Conservation (phyloP, 2,329 filamentous ascomycete species). For the Aureobasidium sp. region DNA sequence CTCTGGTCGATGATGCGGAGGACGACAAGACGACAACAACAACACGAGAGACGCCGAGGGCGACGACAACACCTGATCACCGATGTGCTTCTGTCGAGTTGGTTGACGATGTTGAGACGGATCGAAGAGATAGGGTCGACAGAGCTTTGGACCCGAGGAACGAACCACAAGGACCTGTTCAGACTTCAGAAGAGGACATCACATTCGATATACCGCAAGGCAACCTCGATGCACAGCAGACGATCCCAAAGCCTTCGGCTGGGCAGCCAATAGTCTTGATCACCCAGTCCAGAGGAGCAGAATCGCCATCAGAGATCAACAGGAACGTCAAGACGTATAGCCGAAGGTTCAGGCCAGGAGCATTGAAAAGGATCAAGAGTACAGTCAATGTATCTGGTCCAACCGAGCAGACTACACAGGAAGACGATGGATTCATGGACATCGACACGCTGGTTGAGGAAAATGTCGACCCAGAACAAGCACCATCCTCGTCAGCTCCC, state of each 20-base stretch:
- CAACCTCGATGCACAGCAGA: not conserved
- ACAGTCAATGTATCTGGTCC: not conserved
- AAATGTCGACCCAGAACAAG: not conserved
- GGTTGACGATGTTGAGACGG: not conserved
- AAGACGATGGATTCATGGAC: constrained; percentile 7
- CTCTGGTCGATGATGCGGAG: not conserved
- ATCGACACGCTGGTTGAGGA: not conserved
- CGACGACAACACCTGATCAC: not conserved
- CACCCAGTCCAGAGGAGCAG: not conserved
- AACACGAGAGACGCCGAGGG: not conserved
- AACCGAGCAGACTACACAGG: not conserved
- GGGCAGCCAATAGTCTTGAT: constrained; percentile 11
- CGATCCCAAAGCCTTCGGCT: not conserved
- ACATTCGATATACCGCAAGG: not conserved
- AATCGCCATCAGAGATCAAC: not conserved
- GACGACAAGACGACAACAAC: not conserved
- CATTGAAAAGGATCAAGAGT: not conserved
- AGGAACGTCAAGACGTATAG: constrained; percentile 7
- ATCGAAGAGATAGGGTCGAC: not conserved
- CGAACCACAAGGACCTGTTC: not conserved
- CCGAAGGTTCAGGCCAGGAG: not conserved
- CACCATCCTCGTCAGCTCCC: constrained; percentile 20
- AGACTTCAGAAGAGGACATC: not conserved
- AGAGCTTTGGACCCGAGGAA: not conserved
- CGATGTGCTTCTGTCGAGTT: constrained; percentile 5